Base-by-base conservation (phyloP, 768 basidiomycete genomes). In the Russula abietina region DNA sequence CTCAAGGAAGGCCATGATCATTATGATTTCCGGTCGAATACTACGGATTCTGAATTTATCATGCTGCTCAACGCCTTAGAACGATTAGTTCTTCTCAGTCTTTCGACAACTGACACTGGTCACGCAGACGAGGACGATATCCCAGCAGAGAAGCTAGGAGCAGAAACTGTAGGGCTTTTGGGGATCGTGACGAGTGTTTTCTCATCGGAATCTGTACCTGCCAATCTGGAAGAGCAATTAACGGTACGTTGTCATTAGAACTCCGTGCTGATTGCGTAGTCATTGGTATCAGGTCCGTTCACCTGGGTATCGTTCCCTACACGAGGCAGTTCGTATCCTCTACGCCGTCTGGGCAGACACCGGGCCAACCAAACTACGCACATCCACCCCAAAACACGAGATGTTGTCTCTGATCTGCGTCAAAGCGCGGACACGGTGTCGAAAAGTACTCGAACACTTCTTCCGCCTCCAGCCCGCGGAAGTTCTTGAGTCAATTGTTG, bases 121-220 rank as follows among this genome's bases (percentile, higher is more conserved):
- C 74, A 76, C 9, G 73, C 77, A 1, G 85, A 88, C 19, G 88
- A 88, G 19, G 89, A 90, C 10, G 74, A 75, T 16, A 68, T 73
- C 14, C 68, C 70, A 0, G 70, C 77, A 19, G 91, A 86, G 67
- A 90, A 83, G 68, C 68, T 72, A 2, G 71, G 77, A 46, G 22
- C 61, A 19, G 85, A 87, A 65, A 77, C 78, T 10, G 79, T 81
- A 70, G 88, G 94, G 1, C 74, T 98, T 12, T 78, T 98, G 0
- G 93, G 94, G 10, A 90, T 93, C 69, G 88, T 99, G 56, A 94
- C 93, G 2, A 91, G 85, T 59, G 95, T 98, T 2, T 95, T 99
- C 70, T 83, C 88, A 46, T 84, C 85, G 0, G 91, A 93, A n/a
- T 80, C 76, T 39, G 69, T 75, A 10, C 73, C 79, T 12, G 71